Evolutionary conservation across 176 grass and related monocot species (phyloP).

Genomic region (Aechmea fasciata): DNA sequence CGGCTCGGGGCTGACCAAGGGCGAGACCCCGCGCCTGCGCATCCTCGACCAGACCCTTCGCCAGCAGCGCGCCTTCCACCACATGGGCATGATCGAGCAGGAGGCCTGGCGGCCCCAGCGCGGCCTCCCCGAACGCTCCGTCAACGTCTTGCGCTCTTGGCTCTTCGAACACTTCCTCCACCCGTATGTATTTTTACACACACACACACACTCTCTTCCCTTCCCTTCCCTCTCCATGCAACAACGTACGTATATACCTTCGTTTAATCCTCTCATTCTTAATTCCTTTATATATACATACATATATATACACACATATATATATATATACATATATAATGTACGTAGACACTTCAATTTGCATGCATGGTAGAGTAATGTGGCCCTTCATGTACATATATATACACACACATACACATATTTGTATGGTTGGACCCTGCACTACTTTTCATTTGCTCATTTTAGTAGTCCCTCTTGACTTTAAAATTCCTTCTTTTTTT

Average conservation of each 20-base stretch:
- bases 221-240: not conserved
- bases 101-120: conserved; percentile 96
- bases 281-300: too few relatives aligned
- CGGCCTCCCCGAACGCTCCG: conserved; percentile 88
- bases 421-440: too few relatives aligned
- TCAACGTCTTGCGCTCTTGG: conserved; percentile 68
- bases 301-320: too few relatives aligned
- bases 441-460: too few relatives aligned
- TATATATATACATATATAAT: too few relatives aligned
- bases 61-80: conserved; percentile 95
- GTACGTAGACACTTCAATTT: not conserved
- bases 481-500: too few relatives aligned
- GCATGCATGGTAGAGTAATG: not conserved
- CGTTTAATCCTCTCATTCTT: not conserved
- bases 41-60: conserved; percentile 78
- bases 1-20: conserved; percentile 77
- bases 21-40: conserved; percentile 85
- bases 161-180: conserved; percentile 99
- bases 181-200: conserved; percentile 46
- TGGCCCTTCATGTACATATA: not conserved
- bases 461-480: too few relatives aligned
- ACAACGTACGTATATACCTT: not conserved
- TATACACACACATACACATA: too few relatives aligned
- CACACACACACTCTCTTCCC: too few relatives aligned
- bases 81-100: conserved; percentile 99